These are phyloP conservation scores for Apophysomyces variabilis DNA, from an alignment of 371 early-diverging fungal species.

Conservation along the genomic window DNA sequence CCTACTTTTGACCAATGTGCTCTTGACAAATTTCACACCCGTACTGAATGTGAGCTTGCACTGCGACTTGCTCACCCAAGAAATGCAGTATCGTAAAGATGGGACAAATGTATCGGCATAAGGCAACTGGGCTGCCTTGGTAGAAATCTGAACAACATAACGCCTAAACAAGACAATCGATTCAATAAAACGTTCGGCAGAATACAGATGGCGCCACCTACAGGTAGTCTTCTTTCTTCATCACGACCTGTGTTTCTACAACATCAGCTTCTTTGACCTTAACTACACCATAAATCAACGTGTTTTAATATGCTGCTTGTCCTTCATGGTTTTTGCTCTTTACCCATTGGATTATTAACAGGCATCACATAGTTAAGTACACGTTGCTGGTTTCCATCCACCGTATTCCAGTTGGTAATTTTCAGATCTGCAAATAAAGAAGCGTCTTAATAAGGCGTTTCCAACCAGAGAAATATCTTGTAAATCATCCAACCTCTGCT, in stretches of 20 bases:
- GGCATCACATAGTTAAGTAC: constrained; percentile 55
- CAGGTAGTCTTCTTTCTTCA: constrained; percentile 58
- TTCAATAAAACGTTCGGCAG: neutral
- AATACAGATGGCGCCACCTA: constrained; percentile 16
- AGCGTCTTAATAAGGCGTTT: too few relatives aligned
- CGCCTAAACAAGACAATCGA: constrained; percentile 24
- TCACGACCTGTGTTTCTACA: constrained; percentile 54
- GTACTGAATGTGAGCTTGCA: constrained; percentile 55
- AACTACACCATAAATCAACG: constrained; percentile 21
- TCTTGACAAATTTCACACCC: constrained; percentile 63
- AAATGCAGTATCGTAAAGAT: constrained; percentile 60
- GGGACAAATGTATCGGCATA: constrained; percentile 68
- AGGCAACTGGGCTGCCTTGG: constrained; percentile 56
- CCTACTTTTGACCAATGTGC: constrained; percentile 56
- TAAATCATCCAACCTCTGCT: constrained; percentile 35
- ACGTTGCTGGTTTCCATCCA: constrained; percentile 43
- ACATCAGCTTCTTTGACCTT: constrained; percentile 65
- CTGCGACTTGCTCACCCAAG: constrained; percentile 44
- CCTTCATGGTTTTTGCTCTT: neutral
- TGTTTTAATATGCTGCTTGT: neutral
- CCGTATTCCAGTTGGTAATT: constrained; percentile 46
- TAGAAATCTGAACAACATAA: constrained; percentile 48
- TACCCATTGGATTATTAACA: constrained; percentile 58
- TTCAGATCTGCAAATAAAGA: constrained; percentile 35
- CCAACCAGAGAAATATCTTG: neutral